Evolutionary conservation across 139 green algal genomes (phyloP).

Genomic region (Volvox africanus): DNA sequence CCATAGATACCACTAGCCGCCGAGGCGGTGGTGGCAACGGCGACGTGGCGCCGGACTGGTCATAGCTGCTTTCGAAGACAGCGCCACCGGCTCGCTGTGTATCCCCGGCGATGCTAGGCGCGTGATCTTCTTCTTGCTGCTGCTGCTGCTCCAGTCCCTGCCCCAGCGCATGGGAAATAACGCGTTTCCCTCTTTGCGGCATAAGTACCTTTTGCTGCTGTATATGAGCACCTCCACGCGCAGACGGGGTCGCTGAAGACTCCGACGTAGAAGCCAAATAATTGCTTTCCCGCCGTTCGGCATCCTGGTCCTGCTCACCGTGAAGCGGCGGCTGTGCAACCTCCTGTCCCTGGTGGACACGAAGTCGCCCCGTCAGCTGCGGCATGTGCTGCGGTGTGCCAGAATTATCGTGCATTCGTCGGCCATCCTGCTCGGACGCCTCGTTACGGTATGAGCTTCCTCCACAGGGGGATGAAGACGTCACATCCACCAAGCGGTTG

Average conservation of each 20-base stretch:
- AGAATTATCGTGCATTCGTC: no score
- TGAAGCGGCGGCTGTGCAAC: neutral
- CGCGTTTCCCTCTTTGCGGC: no score
- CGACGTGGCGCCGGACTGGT: no score
- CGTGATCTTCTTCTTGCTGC: no score
- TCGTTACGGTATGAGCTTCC: neutral
- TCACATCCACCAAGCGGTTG: slow-evolving; percentile 13
- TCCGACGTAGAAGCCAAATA: slow-evolving; percentile 16
- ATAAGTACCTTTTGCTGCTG: no score
- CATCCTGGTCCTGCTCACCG: neutral
- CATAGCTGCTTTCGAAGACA: no score
- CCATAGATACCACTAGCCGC: neutral
- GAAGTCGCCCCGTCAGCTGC: neutral
- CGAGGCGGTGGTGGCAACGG: neutral
- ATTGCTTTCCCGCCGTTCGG: neutral
- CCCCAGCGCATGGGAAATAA: no score
- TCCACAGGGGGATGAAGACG: neutral
- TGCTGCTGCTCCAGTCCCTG: no score
- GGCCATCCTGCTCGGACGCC: neutral
- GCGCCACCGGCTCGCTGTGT: no score
- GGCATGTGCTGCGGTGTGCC: neutral
- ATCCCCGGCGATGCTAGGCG: no score
- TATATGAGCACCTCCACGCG: no score
- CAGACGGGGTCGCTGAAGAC: neutral
- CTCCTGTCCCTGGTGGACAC: neutral